These are phyloP conservation scores for Cryptococcus neoformans DNA, from an alignment of 1,284 basidiomycete genomes.

Conservation along the genomic window DNA sequence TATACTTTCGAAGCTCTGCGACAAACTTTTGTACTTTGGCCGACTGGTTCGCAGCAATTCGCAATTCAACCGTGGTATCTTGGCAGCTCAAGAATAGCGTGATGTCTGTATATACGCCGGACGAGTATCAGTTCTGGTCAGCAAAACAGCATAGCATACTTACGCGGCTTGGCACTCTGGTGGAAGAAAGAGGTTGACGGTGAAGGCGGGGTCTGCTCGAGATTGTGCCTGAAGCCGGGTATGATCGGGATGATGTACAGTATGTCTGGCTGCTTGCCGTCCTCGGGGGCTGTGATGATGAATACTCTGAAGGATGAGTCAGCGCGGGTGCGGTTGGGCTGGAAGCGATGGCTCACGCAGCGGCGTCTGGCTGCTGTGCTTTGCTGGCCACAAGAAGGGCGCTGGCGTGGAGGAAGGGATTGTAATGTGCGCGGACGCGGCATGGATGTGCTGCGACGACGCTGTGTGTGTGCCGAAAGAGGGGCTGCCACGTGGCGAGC, in stretches of 20 bases:
- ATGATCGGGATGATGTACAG: conserved; percentile 29
- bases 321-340: no score
- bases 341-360: background rate
- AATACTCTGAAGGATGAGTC: conserved; percentile 21
- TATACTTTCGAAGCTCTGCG: conserved; percentile 22
- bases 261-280: conserved; percentile 9
- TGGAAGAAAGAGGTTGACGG: conserved; percentile 43
- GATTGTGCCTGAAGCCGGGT: conserved; percentile 18
- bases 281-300: conserved; percentile 11
- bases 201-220: conserved; percentile 42
- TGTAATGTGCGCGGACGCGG: conserved; percentile 1
- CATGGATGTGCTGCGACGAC: background rate
- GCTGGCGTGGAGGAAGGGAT: conserved; percentile 21
- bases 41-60: conserved; percentile 57
- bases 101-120: conserved; percentile 19
- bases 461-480: conserved; percentile 24
- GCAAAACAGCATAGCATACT: conserved; percentile 5
- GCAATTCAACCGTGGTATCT: conserved; percentile 68
- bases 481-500: background rate
- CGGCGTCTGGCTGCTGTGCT: background rate
- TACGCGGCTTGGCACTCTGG: conserved; percentile 41
- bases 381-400: conserved; percentile 14
- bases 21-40: conserved; percentile 29
- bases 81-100: conserved; percentile 52
- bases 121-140: background rate